A percentile compares a stretch with the other conserved stretches of the same genome.
phyloP scores from a whole-genome alignment of 352 stramenopile species.

The Globisporangium splendens region DNA sequence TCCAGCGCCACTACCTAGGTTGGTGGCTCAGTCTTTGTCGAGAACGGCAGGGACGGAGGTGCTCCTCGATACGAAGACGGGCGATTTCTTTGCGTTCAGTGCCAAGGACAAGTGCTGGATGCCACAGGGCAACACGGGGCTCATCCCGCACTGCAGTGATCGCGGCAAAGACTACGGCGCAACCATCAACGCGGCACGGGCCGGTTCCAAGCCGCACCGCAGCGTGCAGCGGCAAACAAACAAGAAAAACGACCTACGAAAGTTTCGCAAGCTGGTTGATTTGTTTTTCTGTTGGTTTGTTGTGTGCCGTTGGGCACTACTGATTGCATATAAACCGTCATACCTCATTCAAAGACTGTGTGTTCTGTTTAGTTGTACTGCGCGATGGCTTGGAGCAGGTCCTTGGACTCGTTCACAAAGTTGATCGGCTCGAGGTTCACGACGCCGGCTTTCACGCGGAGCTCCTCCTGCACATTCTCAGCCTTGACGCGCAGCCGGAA shows the following conservation, averaged over 20 bases:
- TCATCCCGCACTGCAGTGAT: slow-evolving; percentile 68
- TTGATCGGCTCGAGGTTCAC: slow-evolving; percentile 91
- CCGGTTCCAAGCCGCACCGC: slow-evolving; percentile 40
- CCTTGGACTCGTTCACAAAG: slow-evolving; percentile 90
- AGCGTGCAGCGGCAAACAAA: slow-evolving; percentile 8
- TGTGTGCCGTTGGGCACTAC: too few relatives aligned
- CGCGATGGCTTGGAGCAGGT: slow-evolving; percentile 91
- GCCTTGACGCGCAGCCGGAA: slow-evolving; percentile 92
- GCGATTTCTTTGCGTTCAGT: slow-evolving; percentile 66
- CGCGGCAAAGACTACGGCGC: slow-evolving; percentile 49
- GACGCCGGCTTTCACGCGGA: slow-evolving; percentile 92
- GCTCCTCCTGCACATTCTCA: slow-evolving; percentile 95
- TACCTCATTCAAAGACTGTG: too few relatives aligned
- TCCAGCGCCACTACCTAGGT: slow-evolving; percentile 23
- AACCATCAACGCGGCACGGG: slow-evolving; percentile 57
- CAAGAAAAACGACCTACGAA: neutral
- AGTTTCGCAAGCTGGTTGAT: neutral
- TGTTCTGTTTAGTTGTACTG: slow-evolving; percentile 59
- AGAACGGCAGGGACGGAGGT: slow-evolving; percentile 31
- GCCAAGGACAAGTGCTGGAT: slow-evolving; percentile 34
- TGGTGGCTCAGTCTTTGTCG: neutral
- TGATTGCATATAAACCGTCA: too few relatives aligned
- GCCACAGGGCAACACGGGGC: slow-evolving; percentile 72
- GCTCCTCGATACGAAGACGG: slow-evolving; percentile 64
- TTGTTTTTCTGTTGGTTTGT: neutral